Evolutionary conservation across 2,329 filamentous ascomycete species (phyloP), one percentile per base, ranked within the genome.

Genomic region (Talaromyces islandicus): DNA sequence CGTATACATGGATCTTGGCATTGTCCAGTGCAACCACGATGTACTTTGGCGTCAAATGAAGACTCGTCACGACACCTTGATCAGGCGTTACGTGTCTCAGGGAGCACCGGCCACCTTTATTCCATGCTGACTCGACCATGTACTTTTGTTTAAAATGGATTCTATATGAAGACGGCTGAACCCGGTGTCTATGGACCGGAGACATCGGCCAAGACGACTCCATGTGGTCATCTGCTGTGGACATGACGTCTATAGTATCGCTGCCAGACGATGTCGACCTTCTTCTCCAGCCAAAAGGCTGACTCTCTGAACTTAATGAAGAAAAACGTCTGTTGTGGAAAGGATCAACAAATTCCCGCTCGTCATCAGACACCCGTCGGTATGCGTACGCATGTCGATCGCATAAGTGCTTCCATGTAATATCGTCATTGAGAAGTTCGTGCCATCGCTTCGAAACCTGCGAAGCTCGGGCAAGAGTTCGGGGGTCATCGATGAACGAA

Each of bases 121-220:
- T 88, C 94, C 94, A 99, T 14, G 94, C 94, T 0, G 92, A 95
- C 74, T 99, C 94, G 17, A 99, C 93, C 77, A 97, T 86, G 73
- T 97, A 97, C 70, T 92, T 85, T 73, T 97, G 92, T 75, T 97
- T 97, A 80, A 99, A 99, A 75, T 97, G 93, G 5, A 91, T 95
- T 70, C 95, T 91, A 78, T 97, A 97, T 1, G 91, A 93, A 66
- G 88, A 87, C 29, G 91, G 82, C 66, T 88, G 88, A 7, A 74
- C 86, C 78, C 78, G 87, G 73, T 69, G 76, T 65, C 73, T 77
- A 51, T 71, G 68, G 17, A 74, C 69, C 64, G 64, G 71, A 57
- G 62, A 66, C 32, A 54, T 64, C 12, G 67, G 67, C 38, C 70
- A 67, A 21, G 68, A 64, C 67, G 69, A 72, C 60, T 75, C 71